A percentile compares a stretch with the other conserved stretches of the same genome.
phyloP scores from a whole-genome alignment of 2,329 filamentous ascomycete genomes.

The Pleochaeta shiraiana region DNA sequence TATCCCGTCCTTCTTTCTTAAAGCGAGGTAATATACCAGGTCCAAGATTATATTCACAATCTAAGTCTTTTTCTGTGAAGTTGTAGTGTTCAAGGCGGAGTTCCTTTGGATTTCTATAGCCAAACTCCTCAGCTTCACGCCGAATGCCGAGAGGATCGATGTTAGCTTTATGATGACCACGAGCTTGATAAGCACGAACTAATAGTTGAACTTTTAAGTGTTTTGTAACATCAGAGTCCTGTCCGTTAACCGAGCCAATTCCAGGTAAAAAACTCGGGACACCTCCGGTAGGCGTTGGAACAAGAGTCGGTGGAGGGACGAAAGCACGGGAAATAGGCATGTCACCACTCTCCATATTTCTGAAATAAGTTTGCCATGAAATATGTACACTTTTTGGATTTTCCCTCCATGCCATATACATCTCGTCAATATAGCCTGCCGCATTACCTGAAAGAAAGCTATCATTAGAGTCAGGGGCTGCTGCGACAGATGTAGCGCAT shows the following conservation, averaged over 20 bases:
- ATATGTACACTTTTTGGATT: slow-evolving; percentile 87
- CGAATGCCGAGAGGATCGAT: slow-evolving; percentile 93
- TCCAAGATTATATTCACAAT: slow-evolving; percentile 76
- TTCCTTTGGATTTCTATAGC: slow-evolving; percentile 78
- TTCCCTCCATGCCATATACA: slow-evolving; percentile 96
- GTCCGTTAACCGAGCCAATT: slow-evolving; percentile 38
- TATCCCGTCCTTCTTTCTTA: slow-evolving; percentile 67
- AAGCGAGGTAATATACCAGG: slow-evolving; percentile 92
- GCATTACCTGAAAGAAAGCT: slow-evolving; percentile 94
- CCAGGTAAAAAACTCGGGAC: slow-evolving; percentile 53
- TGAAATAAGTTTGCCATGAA: slow-evolving; percentile 99
- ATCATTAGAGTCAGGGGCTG: slow-evolving; percentile 60
- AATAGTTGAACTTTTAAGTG: slow-evolving; percentile 97
- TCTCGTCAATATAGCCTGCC: slow-evolving; percentile 98
- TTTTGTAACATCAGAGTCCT: slow-evolving; percentile 72
- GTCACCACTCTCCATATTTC: slow-evolving; percentile 94
- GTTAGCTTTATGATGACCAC: slow-evolving; percentile 94
- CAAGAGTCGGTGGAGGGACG: slow-evolving; percentile 79
- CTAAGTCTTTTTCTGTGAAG: slow-evolving; percentile 85
- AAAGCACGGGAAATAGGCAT: slow-evolving; percentile 98
- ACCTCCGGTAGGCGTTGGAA: slow-evolving; percentile 60
- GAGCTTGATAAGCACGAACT: slow-evolving; percentile 91
- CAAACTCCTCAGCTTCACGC: slow-evolving; percentile 62
- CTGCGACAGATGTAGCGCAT: slow-evolving; percentile 32
- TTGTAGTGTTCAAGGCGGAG: slow-evolving; percentile 83